phyloP scores from a whole-genome alignment of 106 monocot species.

The Allium cepa region DNA sequence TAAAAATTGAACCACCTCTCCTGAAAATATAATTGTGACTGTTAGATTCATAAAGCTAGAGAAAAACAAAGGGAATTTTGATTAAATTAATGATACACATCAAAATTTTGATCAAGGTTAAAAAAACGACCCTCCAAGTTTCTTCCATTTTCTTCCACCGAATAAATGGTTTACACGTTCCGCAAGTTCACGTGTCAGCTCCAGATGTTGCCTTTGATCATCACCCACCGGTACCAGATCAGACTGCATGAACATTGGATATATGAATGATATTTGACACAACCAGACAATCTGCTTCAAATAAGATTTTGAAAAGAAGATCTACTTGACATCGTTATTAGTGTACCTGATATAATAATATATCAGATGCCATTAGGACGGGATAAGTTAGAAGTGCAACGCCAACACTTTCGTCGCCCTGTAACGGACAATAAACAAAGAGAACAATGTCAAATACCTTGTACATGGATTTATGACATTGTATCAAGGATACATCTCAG shows the following conservation, averaged over 20 bases:
- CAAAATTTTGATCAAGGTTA: neutral
- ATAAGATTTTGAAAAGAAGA: neutral
- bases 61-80: neutral
- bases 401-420: conserved; percentile 98
- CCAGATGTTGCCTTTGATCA: conserved; percentile 93
- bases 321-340: neutral
- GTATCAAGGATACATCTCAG: too few relatives aligned
- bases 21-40: conserved; percentile 34
- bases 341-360: conserved; percentile 90
- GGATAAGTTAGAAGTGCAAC: conserved; percentile 96
- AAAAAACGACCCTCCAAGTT: conserved; percentile 74
- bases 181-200: conserved; percentile 89
- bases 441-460: conserved; percentile 1
- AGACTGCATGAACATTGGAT: conserved; percentile 40
- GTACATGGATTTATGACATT: neutral
- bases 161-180: conserved; percentile 75
- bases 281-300: neutral
- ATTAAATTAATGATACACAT: too few relatives aligned
- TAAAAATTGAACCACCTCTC: conserved; percentile 74
- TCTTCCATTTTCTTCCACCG: conserved; percentile 96
- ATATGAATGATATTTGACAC: neutral
- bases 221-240: conserved; percentile 98
- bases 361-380: conserved; percentile 98
- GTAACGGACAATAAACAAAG: conserved; percentile 4
- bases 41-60: conserved; percentile 9